These are phyloP conservation scores for Cyberlindnera samutprakarnensis DNA, from an alignment of 805 yeast species.

Conservation along the genomic window DNA sequence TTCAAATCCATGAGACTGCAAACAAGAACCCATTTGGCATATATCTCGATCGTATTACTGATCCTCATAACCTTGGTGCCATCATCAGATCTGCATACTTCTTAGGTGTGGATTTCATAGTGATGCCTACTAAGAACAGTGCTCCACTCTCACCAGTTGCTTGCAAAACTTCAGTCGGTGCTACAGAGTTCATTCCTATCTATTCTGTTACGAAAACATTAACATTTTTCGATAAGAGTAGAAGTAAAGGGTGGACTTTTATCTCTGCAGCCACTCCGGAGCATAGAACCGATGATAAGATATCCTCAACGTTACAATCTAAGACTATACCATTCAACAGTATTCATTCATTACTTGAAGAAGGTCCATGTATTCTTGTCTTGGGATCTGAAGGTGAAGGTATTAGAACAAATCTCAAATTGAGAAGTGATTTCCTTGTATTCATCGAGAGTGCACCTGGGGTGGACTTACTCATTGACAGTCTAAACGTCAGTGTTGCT, in stretches of 20 bases:
- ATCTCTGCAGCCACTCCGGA: slow-evolving; percentile 46
- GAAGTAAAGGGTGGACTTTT: slow-evolving; percentile 58
- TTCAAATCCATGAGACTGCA: slow-evolving; percentile 12
- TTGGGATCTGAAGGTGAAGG: slow-evolving; percentile 87
- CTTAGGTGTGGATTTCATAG: slow-evolving; percentile 75
- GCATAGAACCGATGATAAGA: slow-evolving; percentile 25
- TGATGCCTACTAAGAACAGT: slow-evolving; percentile 60
- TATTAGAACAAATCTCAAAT: slow-evolving; percentile 55
- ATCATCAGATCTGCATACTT: slow-evolving; percentile 72
- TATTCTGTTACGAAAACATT: slow-evolving; percentile 53
- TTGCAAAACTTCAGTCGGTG: slow-evolving; percentile 78
- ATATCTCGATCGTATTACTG: slow-evolving; percentile 72
- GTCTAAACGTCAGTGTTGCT: slow-evolving; percentile 87
- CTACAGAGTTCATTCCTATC: slow-evolving; percentile 65
- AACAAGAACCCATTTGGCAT: slow-evolving; percentile 56
- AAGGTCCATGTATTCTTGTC: slow-evolving; percentile 59
- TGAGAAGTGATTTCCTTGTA: slow-evolving; percentile 44
- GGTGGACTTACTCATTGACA: slow-evolving; percentile 46
- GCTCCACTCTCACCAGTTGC: slow-evolving; percentile 75
- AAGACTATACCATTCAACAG: slow-evolving; percentile 34
- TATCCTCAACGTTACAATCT: slow-evolving; percentile 21
- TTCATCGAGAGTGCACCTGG: slow-evolving; percentile 26
- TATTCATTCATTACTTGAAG: slow-evolving; percentile 34
- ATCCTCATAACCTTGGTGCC: slow-evolving; percentile 86
- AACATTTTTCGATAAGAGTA: slow-evolving; percentile 49